Conservation (phyloP, 2,329 filamentous ascomycete genomes). For the Pyrenophora teres region DNA sequence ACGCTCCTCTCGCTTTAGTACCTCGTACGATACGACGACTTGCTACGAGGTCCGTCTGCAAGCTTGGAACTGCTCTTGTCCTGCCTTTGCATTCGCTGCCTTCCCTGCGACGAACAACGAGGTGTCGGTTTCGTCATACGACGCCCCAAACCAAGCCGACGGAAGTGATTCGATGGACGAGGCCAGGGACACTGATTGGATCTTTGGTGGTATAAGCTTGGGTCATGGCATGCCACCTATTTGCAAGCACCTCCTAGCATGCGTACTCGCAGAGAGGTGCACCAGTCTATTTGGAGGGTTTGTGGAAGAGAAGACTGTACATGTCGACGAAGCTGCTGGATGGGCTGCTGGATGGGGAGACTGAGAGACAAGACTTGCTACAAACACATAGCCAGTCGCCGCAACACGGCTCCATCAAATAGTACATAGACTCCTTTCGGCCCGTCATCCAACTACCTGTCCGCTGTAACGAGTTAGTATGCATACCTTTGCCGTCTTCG, state of each 20-base stretch:
- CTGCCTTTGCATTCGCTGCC: slow-evolving; percentile 76
- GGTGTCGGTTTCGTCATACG: slow-evolving; percentile 5
- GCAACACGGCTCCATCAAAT: slow-evolving; percentile 22
- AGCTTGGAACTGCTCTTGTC: slow-evolving; percentile 90
- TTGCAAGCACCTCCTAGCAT: slow-evolving; percentile 92
- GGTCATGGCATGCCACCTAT: slow-evolving; percentile 57
- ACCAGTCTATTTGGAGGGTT: slow-evolving; percentile 59
- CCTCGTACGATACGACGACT: slow-evolving; percentile 33
- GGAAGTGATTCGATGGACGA: neutral
- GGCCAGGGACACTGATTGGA: slow-evolving; percentile 10
- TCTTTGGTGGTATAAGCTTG: slow-evolving; percentile 53
- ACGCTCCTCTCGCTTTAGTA: slow-evolving; percentile 44
- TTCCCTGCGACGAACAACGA: slow-evolving; percentile 54
- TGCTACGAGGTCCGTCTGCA: slow-evolving; percentile 72
- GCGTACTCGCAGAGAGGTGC: slow-evolving; percentile 73
- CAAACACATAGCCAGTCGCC: slow-evolving; percentile 23
- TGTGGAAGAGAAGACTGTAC: slow-evolving; percentile 60
- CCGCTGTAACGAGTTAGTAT: too few relatives aligned
- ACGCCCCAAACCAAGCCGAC: neutral
- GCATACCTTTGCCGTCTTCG: too few relatives aligned
- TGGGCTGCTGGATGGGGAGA: slow-evolving; percentile 57
- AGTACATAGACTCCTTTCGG: neutral
- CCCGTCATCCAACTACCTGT: too few relatives aligned
- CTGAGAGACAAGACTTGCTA: slow-evolving; percentile 19
- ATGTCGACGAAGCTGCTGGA: slow-evolving; percentile 72